Conservation (phyloP, 1,139 yeast genomes). For the Scheffersomyces stambukii region DNA sequence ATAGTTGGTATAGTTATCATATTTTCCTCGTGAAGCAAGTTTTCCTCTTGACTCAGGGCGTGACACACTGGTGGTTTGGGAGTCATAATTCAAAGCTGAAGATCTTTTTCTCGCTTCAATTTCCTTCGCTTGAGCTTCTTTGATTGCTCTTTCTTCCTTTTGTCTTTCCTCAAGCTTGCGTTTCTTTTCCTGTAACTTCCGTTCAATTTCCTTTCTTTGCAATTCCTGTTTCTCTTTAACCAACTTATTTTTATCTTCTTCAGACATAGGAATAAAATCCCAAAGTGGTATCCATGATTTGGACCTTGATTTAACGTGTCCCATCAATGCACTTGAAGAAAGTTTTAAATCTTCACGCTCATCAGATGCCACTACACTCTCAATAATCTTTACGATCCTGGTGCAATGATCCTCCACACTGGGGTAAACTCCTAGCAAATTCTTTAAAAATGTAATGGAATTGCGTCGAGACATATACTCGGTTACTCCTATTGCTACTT, state of each 20-base stretch:
- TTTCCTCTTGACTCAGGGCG: slow-evolving; percentile 19
- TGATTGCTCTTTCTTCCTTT: slow-evolving; percentile 14
- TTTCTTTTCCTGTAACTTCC: slow-evolving; percentile 13
- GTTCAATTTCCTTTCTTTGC: slow-evolving; percentile 13
- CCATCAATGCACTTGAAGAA: slow-evolving; percentile 73
- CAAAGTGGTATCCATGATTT: slow-evolving; percentile 54
- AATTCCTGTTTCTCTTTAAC: slow-evolving; percentile 18
- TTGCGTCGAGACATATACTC: slow-evolving; percentile 83
- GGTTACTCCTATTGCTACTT: slow-evolving; percentile 45
- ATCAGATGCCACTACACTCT: slow-evolving; percentile 49
- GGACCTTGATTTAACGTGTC: slow-evolving; percentile 61
- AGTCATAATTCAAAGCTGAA: slow-evolving; percentile 19
- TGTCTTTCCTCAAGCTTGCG: slow-evolving; percentile 18
- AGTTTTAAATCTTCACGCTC: slow-evolving; percentile 76
- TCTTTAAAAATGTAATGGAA: slow-evolving; percentile 73
- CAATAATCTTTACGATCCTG: slow-evolving; percentile 43
- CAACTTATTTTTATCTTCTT: slow-evolving; percentile 22
- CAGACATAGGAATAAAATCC: slow-evolving; percentile 52
- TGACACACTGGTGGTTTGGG: slow-evolving; percentile 13
- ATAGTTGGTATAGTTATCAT: slow-evolving; percentile 34
- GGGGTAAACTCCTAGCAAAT: slow-evolving; percentile 64
- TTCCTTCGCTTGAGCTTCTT: slow-evolving; percentile 14
- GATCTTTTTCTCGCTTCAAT: slow-evolving; percentile 10
- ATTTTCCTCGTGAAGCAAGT: slow-evolving; percentile 15
- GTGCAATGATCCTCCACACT: slow-evolving; percentile 67